Evolutionary conservation across 1,284 basidiomycete species (phyloP).

Genomic region (Irpex rosettiformis): DNA sequence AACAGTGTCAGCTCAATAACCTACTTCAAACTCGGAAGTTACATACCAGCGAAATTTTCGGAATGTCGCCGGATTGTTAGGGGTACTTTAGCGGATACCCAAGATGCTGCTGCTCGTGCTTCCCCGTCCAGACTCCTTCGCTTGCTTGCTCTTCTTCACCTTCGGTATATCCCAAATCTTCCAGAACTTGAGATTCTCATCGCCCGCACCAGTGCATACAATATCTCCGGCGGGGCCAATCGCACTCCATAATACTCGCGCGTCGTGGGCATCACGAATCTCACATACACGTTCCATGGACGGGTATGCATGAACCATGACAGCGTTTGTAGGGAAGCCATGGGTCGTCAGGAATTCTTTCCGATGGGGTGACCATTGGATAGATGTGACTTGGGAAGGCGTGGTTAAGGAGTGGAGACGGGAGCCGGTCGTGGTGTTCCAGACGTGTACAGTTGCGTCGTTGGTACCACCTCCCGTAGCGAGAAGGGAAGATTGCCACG

Average conservation of each 20-base stretch:
- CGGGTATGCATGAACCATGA: slow-evolving; percentile 49
- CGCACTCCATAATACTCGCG: slow-evolving; percentile 83
- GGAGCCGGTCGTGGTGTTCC: slow-evolving; percentile 89
- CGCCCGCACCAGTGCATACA: slow-evolving; percentile 86
- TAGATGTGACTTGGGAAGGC: slow-evolving; percentile 88
- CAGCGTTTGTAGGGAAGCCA: slow-evolving; percentile 71
- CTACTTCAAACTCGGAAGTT: no score
- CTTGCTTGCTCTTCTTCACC: slow-evolving; percentile 51
- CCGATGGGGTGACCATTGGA: slow-evolving; percentile 86
- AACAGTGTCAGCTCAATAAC: not conserved
- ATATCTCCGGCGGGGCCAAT: slow-evolving; percentile 86
- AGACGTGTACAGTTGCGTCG: slow-evolving; percentile 92
- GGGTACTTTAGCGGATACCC: slow-evolving; percentile 21
- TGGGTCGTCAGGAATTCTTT: slow-evolving; percentile 94
- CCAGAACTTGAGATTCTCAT: slow-evolving; percentile 96
- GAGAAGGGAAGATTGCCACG: slow-evolving; percentile 91
- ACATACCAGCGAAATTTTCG: no score
- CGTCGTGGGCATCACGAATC: slow-evolving; percentile 90
- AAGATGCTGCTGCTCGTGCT: slow-evolving; percentile 27
- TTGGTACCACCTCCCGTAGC: slow-evolving; percentile 95
- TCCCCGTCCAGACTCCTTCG: slow-evolving; percentile 32
- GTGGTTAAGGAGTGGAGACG: slow-evolving; percentile 82
- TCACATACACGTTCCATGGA: slow-evolving; percentile 76
- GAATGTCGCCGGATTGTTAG: no score
- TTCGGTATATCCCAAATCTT: slow-evolving; percentile 66